Conservation (phyloP, 129 eudicot species). For the Arctium lappa region DNA sequence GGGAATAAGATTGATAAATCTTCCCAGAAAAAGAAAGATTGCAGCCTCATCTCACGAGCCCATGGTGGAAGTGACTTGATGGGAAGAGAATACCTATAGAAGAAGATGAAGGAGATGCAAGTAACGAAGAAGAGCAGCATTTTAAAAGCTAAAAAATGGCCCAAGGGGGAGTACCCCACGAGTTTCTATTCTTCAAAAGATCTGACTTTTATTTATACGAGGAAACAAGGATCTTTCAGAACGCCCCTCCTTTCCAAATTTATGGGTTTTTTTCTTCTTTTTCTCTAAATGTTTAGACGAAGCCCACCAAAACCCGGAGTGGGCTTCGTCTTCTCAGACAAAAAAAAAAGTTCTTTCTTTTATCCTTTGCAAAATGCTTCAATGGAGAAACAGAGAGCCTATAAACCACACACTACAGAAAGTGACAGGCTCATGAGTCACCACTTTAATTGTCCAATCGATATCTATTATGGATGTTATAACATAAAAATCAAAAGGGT, state of each 20-base stretch:
- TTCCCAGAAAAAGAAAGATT: conserved; percentile 45
- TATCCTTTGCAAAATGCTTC: neutral
- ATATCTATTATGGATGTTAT: neutral
- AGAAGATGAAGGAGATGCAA: conserved; percentile 49
- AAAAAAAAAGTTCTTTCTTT: neutral
- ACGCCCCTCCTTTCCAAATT: neutral
- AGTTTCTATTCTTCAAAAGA: neutral
- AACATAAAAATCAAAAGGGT: neutral
- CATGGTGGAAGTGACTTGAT: conserved; percentile 53
- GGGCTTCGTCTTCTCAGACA: conserved; percentile 44
- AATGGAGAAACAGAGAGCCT: conserved; percentile 10
- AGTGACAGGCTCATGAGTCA: neutral
- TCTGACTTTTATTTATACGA: neutral
- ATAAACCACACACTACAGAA: neutral
- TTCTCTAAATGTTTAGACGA: conserved; percentile 25
- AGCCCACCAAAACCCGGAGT: conserved; percentile 54
- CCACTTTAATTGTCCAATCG: neutral
- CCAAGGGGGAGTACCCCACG: neutral
- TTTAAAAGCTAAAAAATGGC: conserved; percentile 5
- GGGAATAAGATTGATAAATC: conserved; percentile 25
- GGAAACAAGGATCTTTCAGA: conserved; percentile 10
- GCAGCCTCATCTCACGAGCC: conserved; percentile 43
- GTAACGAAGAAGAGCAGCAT: conserved; percentile 68
- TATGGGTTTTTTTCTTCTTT: neutral
- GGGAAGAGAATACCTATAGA: conserved; percentile 48